Evolutionary conservation across 2,329 filamentous ascomycete genomes (phyloP).

Genomic region (Arachnomyces sp.): DNA sequence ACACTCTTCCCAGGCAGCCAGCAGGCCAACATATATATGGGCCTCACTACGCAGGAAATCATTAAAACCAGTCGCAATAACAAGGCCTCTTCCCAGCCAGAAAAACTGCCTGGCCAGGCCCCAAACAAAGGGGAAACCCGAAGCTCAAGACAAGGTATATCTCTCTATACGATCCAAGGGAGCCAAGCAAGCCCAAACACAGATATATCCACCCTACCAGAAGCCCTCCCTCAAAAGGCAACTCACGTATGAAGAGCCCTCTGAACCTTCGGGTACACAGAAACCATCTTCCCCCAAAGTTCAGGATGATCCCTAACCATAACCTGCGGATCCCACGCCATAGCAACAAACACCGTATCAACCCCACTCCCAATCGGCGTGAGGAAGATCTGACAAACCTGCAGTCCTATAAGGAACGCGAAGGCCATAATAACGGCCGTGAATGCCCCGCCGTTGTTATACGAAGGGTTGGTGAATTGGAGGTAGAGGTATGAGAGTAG

Average conservation of each 20-base stretch:
- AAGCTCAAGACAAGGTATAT: too few species aligned
- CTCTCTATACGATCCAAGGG: too few species aligned
- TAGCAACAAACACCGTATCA: conserved; percentile 82
- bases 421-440: conserved; percentile 75
- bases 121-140: too few species aligned
- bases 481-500: conserved; percentile 83
- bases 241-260: conserved; percentile 59
- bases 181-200: too few species aligned
- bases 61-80: too few species aligned
- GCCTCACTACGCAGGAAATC: too few species aligned
- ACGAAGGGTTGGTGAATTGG: conserved; percentile 67
- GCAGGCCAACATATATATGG: too few species aligned
- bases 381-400: conserved; percentile 83
- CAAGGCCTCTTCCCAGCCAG: too few species aligned
- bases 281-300: conserved; percentile 68
- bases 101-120: too few species aligned
- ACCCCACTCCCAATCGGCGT: conserved; percentile 82
- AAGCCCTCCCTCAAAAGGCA: too few species aligned
- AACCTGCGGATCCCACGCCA: conserved; percentile 57
- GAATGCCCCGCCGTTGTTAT: conserved; percentile 60
- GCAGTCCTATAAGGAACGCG: conserved; percentile 79
- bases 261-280: conserved; percentile 77
- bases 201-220: too few species aligned
- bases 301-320: conserved; percentile 74
- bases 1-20: too few species aligned